These are phyloP conservation scores for Edaphochlamys debaryana DNA, from an alignment of 139 green algal genomes.

Conservation along the genomic window DNA sequence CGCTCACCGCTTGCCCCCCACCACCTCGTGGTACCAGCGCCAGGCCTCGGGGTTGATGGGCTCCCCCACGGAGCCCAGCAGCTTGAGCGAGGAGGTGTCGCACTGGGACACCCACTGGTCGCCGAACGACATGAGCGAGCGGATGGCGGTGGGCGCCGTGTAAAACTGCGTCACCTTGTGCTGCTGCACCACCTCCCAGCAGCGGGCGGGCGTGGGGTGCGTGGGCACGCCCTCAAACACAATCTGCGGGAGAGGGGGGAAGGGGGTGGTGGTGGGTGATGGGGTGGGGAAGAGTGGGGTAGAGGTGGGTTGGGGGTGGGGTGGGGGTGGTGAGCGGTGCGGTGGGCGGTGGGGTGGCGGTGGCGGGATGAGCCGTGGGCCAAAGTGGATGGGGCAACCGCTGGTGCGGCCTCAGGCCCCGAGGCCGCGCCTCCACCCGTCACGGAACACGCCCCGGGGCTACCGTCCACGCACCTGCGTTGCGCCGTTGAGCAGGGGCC, in stretches of 20 bases:
- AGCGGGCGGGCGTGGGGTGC: constrained; percentile 87
- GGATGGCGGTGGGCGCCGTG: constrained; percentile 95
- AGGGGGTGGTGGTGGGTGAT: neutral
- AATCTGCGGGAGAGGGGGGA: constrained; percentile 58
- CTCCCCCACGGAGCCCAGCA: constrained; percentile 97
- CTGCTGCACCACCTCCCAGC: constrained; percentile 94
- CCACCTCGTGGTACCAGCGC: constrained; percentile 92
- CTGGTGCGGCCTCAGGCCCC: too few species aligned
- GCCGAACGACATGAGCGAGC: constrained; percentile 87
- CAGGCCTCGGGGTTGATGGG: constrained; percentile 99
- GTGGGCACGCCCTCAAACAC: constrained; percentile 96
- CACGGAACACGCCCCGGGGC: too few species aligned
- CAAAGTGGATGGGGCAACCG: too few species aligned
- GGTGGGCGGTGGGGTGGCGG: neutral
- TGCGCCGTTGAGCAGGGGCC: constrained; percentile 89
- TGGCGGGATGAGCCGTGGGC: too few species aligned
- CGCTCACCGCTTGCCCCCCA: constrained; percentile 58
- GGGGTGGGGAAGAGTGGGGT: neutral
- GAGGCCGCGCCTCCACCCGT: too few species aligned
- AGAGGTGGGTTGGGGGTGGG: neutral
- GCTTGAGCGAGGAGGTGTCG: constrained; percentile 70
- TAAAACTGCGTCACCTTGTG: constrained; percentile 93
- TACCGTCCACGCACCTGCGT: constrained; percentile 67
- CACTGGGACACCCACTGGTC: constrained; percentile 68
- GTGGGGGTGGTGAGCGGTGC: neutral